These are phyloP conservation scores for Magnolia changhungtana DNA, from an alignment of 164 flowering plant genomes.

Conservation along the genomic window DNA sequence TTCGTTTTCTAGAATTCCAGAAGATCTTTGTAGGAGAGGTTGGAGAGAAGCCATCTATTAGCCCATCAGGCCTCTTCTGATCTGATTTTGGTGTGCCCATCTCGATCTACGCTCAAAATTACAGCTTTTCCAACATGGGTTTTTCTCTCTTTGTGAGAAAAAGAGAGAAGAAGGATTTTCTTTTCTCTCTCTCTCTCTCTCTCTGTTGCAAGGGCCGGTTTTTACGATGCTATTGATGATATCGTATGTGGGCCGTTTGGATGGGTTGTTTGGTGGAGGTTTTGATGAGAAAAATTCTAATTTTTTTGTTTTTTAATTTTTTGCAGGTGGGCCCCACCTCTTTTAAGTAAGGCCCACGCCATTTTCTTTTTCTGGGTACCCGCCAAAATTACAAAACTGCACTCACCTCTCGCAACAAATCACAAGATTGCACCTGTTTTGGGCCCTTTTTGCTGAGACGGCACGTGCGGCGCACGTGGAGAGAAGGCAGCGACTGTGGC, in stretches of 20 bases:
- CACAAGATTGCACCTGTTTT: background rate
- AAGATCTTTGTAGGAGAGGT: constrained; percentile 40
- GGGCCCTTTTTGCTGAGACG: no score
- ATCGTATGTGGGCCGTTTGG: background rate
- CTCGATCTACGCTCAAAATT: background rate
- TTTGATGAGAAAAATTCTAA: background rate
- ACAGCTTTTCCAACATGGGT: background rate
- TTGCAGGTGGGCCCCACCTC: background rate
- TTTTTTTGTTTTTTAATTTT: background rate
- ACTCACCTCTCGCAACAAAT: background rate
- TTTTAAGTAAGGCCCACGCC: background rate
- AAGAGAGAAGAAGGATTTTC: background rate
- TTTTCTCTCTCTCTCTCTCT: background rate
- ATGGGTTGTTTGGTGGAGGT: background rate
- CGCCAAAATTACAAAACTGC: background rate
- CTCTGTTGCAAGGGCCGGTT: background rate
- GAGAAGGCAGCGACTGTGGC: background rate
- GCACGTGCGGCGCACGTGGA: background rate
- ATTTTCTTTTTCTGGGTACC: background rate
- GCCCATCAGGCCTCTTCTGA: constrained; percentile 7
- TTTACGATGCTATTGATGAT: background rate
- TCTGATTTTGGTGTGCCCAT: constrained; percentile 14
- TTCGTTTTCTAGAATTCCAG: constrained; percentile 70
- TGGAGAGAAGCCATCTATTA: constrained; percentile 44
- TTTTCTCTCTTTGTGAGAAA: background rate